These are phyloP conservation scores for Zoysia matrella DNA, from an alignment of 202 grass and related monocot genomes.

Conservation along the genomic window DNA sequence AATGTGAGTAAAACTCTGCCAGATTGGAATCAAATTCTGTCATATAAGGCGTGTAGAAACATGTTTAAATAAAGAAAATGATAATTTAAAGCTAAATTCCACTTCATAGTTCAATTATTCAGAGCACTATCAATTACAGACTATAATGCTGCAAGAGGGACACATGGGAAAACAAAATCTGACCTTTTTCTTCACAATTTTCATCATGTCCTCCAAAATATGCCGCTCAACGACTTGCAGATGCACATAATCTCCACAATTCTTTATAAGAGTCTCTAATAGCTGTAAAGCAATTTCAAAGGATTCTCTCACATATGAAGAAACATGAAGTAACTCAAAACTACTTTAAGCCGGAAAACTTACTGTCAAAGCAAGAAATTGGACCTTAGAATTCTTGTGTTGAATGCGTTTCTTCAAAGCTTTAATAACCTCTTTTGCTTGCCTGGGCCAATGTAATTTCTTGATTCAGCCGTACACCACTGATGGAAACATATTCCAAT, in stretches of 20 bases:
- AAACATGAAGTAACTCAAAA: not conserved
- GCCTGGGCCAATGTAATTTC: conserved; percentile 53
- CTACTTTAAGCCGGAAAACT: conserved; percentile 14
- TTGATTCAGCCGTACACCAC: conserved; percentile 2
- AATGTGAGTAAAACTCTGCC: not conserved
- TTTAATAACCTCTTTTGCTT: conserved; percentile 91
- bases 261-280: conserved; percentile 86
- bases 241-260: conserved; percentile 81
- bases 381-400: conserved; percentile 76
- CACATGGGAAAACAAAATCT: conserved; percentile 3
- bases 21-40: not conserved
- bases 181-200: conserved; percentile 85
- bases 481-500: not conserved
- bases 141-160: not conserved
- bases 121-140: not conserved
- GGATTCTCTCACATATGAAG: conserved; percentile 4
- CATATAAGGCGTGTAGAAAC: not conserved
- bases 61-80: not conserved
- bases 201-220: conserved; percentile 83
- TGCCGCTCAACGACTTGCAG: conserved; percentile 74
- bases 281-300: conserved; percentile 52
- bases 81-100: not conserved
- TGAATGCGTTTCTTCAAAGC: conserved; percentile 87
- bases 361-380: conserved; percentile 86
- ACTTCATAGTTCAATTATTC: not conserved